These are phyloP conservation scores for Pestalotiopsis sp. DNA, from an alignment of 2,329 filamentous ascomycete species.

Conservation along the genomic window DNA sequence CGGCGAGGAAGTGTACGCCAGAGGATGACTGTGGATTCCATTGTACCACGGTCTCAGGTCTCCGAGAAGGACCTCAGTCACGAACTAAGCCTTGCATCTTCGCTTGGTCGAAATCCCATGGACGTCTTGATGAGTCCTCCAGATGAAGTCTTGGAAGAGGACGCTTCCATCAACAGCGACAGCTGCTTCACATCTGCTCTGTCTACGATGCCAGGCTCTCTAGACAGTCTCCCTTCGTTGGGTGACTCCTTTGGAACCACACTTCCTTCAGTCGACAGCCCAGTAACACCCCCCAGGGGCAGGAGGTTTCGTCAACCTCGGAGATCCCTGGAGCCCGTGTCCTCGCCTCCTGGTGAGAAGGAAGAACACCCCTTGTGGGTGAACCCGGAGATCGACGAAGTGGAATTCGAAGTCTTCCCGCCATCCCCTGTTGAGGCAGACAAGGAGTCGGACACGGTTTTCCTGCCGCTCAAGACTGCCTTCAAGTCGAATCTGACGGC, in stretches of 20 bases:
- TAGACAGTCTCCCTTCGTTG: constrained; percentile 65
- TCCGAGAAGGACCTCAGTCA: constrained; percentile 61
- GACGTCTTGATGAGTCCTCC: constrained; percentile 63
- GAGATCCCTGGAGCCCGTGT: constrained; percentile 57
- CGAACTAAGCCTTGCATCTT: constrained; percentile 34
- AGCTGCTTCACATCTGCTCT: constrained; percentile 54
- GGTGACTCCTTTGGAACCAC: constrained; percentile 55
- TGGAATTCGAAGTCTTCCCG: constrained; percentile 53
- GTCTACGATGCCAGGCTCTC: constrained; percentile 58
- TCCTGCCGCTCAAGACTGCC: constrained; percentile 52
- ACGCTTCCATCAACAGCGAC: constrained; percentile 47
- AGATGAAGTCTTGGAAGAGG: constrained; percentile 57
- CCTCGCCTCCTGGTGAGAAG: constrained; percentile 54
- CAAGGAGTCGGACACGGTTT: constrained; percentile 36
- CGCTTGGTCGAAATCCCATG: constrained; percentile 56
- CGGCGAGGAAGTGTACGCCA: constrained; percentile 35
- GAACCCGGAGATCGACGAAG: constrained; percentile 41
- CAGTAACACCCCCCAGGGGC: constrained; percentile 42
- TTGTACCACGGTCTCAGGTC: constrained; percentile 55
- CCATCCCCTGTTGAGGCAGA: constrained; percentile 27
- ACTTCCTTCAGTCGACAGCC: constrained; percentile 52
- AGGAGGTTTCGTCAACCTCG: constrained; percentile 45
- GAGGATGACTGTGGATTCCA: constrained; percentile 58
- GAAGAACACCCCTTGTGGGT: constrained; percentile 55
- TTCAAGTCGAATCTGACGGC: constrained; percentile 73